These are phyloP conservation scores for Fusarium mangiferae DNA, from an alignment of 2,329 filamentous ascomycete species.

Conservation along the genomic window DNA sequence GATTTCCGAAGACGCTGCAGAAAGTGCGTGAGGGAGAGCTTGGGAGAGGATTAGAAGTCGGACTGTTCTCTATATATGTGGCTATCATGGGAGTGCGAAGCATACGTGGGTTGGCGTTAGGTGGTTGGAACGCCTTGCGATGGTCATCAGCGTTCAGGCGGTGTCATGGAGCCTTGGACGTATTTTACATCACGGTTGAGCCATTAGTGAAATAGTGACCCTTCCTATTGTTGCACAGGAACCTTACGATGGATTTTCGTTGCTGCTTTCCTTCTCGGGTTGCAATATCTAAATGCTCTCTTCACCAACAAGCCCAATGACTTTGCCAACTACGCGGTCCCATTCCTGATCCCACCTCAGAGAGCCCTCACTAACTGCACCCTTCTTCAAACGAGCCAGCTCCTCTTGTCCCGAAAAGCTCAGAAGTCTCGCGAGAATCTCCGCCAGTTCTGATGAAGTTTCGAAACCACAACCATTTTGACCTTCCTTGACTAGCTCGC, in stretches of 20 bases:
- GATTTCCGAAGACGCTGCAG: constrained; percentile 85
- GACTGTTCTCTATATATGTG: not conserved
- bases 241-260: not conserved
- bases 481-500: constrained; percentile 88
- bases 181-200: constrained; percentile 30
- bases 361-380: constrained; percentile 78
- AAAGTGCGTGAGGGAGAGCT: constrained; percentile 81
- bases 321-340: constrained; percentile 80
- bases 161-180: constrained; percentile 32
- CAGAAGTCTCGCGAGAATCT: constrained; percentile 73
- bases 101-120: constrained; percentile 23
- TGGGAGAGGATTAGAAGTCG: constrained; percentile 71
- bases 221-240: not conserved
- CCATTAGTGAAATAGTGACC: not conserved
- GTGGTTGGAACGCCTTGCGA: constrained; percentile 5
- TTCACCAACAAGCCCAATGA: constrained; percentile 65
- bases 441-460: constrained; percentile 72
- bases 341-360: constrained; percentile 93
- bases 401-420: constrained; percentile 59
- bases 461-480: constrained; percentile 88
- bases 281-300: constrained; percentile 18
- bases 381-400: constrained; percentile 70
- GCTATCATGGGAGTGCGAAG: not conserved
- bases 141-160: constrained; percentile 27
- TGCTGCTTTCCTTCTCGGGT: not conserved